Conservation (phyloP, 23 red algal species). For the Gracilaria domingensis region DNA sequence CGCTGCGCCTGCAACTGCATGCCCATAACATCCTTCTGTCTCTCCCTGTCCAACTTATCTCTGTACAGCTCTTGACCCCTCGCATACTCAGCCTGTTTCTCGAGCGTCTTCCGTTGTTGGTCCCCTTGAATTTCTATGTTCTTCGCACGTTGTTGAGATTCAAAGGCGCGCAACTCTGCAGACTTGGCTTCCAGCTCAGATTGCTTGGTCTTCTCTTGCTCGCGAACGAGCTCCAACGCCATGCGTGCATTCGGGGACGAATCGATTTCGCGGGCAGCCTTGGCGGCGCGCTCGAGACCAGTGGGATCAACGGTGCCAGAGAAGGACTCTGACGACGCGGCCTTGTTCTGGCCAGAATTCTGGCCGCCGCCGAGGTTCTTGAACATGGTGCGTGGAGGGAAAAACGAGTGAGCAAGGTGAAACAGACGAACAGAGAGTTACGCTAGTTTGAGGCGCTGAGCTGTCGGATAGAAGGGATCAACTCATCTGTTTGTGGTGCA, state of each 20-base stretch:
- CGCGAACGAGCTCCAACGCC: slow-evolving; percentile 68
- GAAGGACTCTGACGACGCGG: slow-evolving; percentile 60
- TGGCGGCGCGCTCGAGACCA: slow-evolving; percentile 84
- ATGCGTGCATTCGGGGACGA: slow-evolving; percentile 75
- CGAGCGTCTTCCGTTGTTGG: slow-evolving; percentile 80
- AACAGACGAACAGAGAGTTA: no score
- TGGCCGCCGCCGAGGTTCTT: slow-evolving; percentile 55
- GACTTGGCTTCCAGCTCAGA: slow-evolving; percentile 63
- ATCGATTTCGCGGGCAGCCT: slow-evolving; percentile 81
- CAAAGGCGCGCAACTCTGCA: slow-evolving; percentile 67
- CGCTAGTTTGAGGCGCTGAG: no score
- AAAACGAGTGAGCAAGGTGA: not conserved
- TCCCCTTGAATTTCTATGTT: slow-evolving; percentile 70
- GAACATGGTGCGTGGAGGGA: slow-evolving; percentile 4
- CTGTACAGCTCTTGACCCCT: slow-evolving; percentile 75
- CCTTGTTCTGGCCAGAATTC: slow-evolving; percentile 55
- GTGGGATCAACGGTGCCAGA: slow-evolving; percentile 83
- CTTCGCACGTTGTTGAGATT: slow-evolving; percentile 77
- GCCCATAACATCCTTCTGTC: slow-evolving; percentile 74
- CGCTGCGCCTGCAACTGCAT: slow-evolving; percentile 77
- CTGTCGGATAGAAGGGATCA: not conserved
- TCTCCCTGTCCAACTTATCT: slow-evolving; percentile 81
- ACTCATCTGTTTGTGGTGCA: not conserved
- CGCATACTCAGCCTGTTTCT: slow-evolving; percentile 82
- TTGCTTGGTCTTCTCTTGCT: slow-evolving; percentile 87